These are phyloP conservation scores for Platanthera zijinensis DNA, from an alignment of 106 monocot species.

Conservation along the genomic window DNA sequence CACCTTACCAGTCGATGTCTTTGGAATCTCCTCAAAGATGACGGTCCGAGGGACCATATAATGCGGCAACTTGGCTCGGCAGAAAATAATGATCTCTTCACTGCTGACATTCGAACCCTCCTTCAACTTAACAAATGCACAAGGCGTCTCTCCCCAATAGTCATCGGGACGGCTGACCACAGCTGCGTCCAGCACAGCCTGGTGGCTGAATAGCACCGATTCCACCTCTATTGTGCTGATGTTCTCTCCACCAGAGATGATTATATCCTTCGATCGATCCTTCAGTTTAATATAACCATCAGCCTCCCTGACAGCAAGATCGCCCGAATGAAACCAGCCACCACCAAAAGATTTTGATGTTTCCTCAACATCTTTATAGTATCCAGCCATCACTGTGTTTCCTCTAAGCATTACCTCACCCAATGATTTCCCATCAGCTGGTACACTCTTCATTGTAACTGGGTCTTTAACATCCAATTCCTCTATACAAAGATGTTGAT, in stretches of 20 bases:
- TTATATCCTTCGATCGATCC: slow-evolving; percentile 19
- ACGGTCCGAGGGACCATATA: slow-evolving; percentile 21
- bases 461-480: slow-evolving; percentile 61
- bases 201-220: slow-evolving; percentile 15
- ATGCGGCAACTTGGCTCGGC: slow-evolving; percentile 19
- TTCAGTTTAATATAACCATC: slow-evolving; percentile 23
- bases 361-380: slow-evolving; percentile 38
- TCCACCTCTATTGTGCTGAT: slow-evolving; percentile 29
- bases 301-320: slow-evolving; percentile 16
- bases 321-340: slow-evolving; percentile 19
- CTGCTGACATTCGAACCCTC: not conserved
- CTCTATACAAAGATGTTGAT: slow-evolving; percentile 45
- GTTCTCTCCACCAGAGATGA: slow-evolving; percentile 24
- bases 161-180: slow-evolving; percentile 15
- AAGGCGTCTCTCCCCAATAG: slow-evolving; percentile 23
- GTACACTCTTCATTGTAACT: slow-evolving; percentile 52
- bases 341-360: slow-evolving; percentile 22
- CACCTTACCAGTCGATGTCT: slow-evolving; percentile 17
- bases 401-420: slow-evolving; percentile 80
- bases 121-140: slow-evolving; percentile 20
- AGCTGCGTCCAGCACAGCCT: slow-evolving; percentile 19
- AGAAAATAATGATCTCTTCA: slow-evolving; percentile 13
- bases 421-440: slow-evolving; percentile 49
- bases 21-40: slow-evolving; percentile 20
- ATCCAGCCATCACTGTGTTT: slow-evolving; percentile 77